phyloP scores from a whole-genome alignment of 495 filamentous ascomycete species.

The Neurospora sp. region DNA sequence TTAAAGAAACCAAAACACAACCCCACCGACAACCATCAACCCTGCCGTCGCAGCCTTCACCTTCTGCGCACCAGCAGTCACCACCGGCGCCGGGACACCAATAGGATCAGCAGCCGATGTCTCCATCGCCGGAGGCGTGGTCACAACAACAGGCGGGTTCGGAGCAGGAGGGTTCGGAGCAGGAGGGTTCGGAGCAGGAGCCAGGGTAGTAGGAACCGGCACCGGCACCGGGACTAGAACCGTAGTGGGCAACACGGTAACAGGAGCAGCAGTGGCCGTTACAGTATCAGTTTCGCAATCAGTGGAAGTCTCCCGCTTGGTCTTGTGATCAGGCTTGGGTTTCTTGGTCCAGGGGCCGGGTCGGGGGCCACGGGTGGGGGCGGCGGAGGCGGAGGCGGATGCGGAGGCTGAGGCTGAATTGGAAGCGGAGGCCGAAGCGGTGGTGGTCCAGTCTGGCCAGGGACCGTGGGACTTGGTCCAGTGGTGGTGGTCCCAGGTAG shows the following conservation, averaged over 20 bases:
- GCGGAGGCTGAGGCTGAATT: neutral
- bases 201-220: neutral
- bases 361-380: neutral
- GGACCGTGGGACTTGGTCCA: neutral
- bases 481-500: constrained; percentile 1
- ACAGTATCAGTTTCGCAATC: neutral
- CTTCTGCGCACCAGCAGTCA: neutral
- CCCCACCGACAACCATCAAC: constrained; percentile 4
- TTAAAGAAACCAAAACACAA: constrained; percentile 6
- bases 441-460: neutral
- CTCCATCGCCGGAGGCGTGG: neutral
- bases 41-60: constrained; percentile 5
- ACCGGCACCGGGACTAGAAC: neutral
- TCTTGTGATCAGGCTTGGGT: neutral
- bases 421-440: neutral
- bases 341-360: neutral
- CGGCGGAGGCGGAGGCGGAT: neutral
- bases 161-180: neutral
- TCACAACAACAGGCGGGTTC: neutral
- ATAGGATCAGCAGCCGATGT: neutral
- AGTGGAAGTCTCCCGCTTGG: neutral
- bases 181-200: neutral
- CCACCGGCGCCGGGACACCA: neutral
- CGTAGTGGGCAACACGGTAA: neutral
- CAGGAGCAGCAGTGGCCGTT: constrained; percentile 2